A percentile compares a stretch with the other conserved stretches of the same genome.
Evolutionary conservation across 768 basidiomycete species (phyloP).

Genomic region (Boletus rex-veris): DNA sequence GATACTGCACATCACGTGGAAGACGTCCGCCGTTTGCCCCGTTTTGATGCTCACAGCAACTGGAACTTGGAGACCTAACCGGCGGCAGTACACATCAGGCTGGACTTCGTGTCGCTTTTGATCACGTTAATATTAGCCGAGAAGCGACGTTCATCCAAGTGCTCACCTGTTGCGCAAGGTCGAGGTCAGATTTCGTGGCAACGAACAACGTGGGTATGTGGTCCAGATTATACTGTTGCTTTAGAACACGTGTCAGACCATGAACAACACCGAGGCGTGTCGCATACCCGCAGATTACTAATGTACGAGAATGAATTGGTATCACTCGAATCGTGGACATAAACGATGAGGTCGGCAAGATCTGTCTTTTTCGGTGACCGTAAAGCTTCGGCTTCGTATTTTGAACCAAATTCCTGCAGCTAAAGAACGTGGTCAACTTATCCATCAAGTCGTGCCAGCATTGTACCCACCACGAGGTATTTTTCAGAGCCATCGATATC

Average conservation of each 20-base stretch:
- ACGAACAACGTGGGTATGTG: conserved; percentile 95
- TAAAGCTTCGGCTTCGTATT: conserved; percentile 88
- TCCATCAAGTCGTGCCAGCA: background rate
- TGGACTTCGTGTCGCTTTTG: conserved; percentile 93
- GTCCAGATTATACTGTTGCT: conserved; percentile 98
- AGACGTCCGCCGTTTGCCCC: conserved; percentile 81
- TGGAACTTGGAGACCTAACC: conserved; percentile 86
- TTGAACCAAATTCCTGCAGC: conserved; percentile 97
- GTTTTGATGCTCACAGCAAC: conserved; percentile 91
- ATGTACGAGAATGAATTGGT: conserved; percentile 99
- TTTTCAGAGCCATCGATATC: conserved; percentile 94
- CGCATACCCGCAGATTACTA: conserved; percentile 83
- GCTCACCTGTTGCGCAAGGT: conserved; percentile 87
- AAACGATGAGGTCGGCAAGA: conserved; percentile 89
- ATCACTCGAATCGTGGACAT: conserved; percentile 96
- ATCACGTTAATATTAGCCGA: conserved; percentile 6
- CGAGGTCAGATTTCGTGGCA: conserved; percentile 97
- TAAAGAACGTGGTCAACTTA: conserved; percentile 28
- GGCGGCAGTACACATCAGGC: conserved; percentile 93
- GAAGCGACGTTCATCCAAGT: background rate
- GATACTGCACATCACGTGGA: conserved; percentile 78
- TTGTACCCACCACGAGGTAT: conserved; percentile 81
- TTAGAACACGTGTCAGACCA: conserved; percentile 21
- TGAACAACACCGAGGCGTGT: background rate
- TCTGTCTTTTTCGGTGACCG: conserved; percentile 90